Conservation (phyloP, 306 rosid genomes). For the Cercis canadensis region DNA sequence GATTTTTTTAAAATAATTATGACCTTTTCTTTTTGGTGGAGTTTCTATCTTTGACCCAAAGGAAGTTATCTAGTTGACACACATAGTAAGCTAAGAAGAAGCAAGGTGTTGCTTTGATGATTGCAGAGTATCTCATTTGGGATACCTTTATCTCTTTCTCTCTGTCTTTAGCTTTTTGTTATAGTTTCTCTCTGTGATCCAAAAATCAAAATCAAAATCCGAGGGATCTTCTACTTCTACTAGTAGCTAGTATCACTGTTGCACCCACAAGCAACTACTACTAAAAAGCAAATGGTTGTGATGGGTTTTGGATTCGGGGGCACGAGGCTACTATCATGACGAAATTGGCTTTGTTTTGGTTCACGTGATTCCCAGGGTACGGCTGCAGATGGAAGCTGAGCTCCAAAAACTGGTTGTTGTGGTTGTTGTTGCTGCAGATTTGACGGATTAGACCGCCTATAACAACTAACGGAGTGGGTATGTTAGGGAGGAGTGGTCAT, state of each 20-base stretch:
- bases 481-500: slow-evolving; percentile 41
- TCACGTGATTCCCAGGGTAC: slow-evolving; percentile 82
- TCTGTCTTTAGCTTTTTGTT: slow-evolving; percentile 31
- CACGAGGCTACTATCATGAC: slow-evolving; percentile 60
- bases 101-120: slow-evolving; percentile 54
- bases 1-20: neutral
- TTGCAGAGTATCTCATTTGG: slow-evolving; percentile 40
- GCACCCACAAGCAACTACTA: slow-evolving; percentile 36
- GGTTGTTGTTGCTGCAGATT: slow-evolving; percentile 39
- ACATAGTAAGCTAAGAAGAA: slow-evolving; percentile 43
- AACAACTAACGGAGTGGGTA: slow-evolving; percentile 47
- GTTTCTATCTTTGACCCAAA: slow-evolving; percentile 69
- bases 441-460: slow-evolving; percentile 64
- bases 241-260: slow-evolving; percentile 23
- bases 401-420: slow-evolving; percentile 57
- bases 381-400: slow-evolving; percentile 39
- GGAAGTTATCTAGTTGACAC: slow-evolving; percentile 43
- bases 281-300: slow-evolving; percentile 41
- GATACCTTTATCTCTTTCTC: slow-evolving; percentile 40
- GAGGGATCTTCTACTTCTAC: slow-evolving; percentile 26
- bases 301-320: slow-evolving; percentile 47
- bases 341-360: slow-evolving; percentile 51
- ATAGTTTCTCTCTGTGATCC: slow-evolving; percentile 14
- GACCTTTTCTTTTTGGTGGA: slow-evolving; percentile 43
- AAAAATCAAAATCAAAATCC: slow-evolving; percentile 40